Percentiles rank a stretch among this genome's conserved stretches.
phyloP scores from a whole-genome alignment of 2,329 filamentous ascomycete genomes.

The Dactylellina cionopaga region DNA sequence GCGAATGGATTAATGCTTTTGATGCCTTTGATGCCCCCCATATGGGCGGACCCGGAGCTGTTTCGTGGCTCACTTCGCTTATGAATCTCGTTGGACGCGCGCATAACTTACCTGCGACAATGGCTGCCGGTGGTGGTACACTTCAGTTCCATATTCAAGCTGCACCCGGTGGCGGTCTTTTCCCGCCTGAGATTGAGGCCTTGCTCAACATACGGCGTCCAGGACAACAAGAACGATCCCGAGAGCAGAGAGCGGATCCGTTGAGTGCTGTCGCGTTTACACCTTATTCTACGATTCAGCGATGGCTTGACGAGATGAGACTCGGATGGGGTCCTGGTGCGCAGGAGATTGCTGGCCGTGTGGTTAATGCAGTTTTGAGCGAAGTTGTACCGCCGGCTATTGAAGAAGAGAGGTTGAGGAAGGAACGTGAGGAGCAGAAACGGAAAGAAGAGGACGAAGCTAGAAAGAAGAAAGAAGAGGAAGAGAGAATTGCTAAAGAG shows the following conservation, averaged over 20 bases:
- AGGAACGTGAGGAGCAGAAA: constrained; percentile 69
- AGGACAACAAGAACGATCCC: constrained; percentile 55
- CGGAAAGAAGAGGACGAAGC: constrained; percentile 70
- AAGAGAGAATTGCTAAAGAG: constrained; percentile 73
- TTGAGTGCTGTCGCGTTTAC: constrained; percentile 72
- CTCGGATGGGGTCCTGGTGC: constrained; percentile 79
- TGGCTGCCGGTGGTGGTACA: constrained; percentile 62
- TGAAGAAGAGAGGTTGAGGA: constrained; percentile 77
- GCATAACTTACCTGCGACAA: constrained; percentile 51
- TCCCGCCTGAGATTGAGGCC: constrained; percentile 66
- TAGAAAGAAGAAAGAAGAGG: constrained; percentile 71
- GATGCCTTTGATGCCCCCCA: constrained; percentile 45
- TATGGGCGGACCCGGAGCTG: constrained; percentile 51
- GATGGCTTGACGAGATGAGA: constrained; percentile 90
- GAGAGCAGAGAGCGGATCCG: constrained; percentile 63
- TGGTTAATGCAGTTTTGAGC: constrained; percentile 76
- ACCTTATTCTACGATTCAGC: constrained; percentile 74
- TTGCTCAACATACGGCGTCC: constrained; percentile 60
- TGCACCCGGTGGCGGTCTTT: constrained; percentile 57
- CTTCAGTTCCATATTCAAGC: constrained; percentile 67
- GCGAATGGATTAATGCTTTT: constrained; percentile 53
- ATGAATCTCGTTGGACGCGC: constrained; percentile 51
- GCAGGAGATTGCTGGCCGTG: constrained; percentile 74
- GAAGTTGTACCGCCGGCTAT: constrained; percentile 84
- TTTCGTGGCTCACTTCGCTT: constrained; percentile 61